These are phyloP conservation scores for Colletotrichum sp. DNA, from an alignment of 2,329 filamentous ascomycete genomes.

Conservation along the genomic window DNA sequence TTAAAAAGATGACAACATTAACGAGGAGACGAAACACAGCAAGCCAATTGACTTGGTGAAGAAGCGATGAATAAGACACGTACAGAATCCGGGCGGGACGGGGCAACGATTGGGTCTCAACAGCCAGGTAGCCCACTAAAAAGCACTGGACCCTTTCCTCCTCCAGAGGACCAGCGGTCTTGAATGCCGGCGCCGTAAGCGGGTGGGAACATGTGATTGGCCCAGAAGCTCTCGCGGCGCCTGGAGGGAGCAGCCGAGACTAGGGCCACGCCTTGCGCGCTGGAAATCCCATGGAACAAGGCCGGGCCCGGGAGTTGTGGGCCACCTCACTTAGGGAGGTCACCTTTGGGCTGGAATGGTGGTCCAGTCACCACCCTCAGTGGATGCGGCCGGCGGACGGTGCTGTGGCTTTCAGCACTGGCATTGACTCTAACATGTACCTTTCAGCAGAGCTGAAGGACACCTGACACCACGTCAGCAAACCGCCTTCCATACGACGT, in stretches of 20 bases:
- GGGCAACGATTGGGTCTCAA: neutral
- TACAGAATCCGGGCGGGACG: neutral
- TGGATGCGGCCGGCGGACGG: neutral
- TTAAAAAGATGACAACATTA: neutral
- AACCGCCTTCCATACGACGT: neutral
- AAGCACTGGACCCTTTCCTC: neutral
- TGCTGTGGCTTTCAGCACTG: neutral
- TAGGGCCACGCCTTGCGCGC: slow-evolving; percentile 3
- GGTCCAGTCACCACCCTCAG: neutral
- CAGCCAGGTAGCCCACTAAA: neutral
- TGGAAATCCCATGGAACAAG: neutral
- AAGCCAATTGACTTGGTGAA: neutral
- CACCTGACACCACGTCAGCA: neutral
- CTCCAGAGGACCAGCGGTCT: neutral
- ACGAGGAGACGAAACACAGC: neutral
- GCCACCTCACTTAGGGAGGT: neutral
- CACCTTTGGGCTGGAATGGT: neutral
- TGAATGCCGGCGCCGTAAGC: neutral
- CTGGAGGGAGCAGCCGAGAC: slow-evolving; percentile 7
- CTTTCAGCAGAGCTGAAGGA: neutral
- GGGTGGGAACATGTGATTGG: slow-evolving; percentile 12
- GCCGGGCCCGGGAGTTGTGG: neutral
- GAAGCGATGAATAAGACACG: slow-evolving; percentile 1
- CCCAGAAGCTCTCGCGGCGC: neutral
- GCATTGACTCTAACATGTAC: neutral